Evolutionary conservation across 1,284 basidiomycete species (phyloP).

Genomic region (Psilocybe mexicana): DNA sequence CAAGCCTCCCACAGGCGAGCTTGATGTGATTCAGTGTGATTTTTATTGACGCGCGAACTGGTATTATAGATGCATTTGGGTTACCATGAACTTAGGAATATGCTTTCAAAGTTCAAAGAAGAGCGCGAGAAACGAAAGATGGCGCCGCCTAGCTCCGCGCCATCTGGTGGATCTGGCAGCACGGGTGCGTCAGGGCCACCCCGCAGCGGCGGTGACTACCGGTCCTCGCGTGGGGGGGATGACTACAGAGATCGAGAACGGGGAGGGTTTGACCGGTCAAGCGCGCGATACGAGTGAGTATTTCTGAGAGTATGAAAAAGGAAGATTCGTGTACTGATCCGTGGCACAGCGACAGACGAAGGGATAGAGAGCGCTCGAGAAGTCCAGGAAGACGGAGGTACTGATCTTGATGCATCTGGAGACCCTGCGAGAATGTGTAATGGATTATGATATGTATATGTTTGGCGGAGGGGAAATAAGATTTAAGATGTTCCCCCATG

Average conservation of each 20-base stretch:
- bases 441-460: background rate
- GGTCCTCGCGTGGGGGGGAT: conserved; percentile 30
- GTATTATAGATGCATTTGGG: conserved; percentile 90
- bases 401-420: conserved; percentile 34
- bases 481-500: conserved; percentile 15
- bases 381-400: conserved; percentile 75
- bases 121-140: conserved; percentile 83
- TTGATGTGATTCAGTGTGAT: conserved; percentile 2
- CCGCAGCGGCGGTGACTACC: conserved; percentile 45
- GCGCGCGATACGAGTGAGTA: conserved; percentile 76
- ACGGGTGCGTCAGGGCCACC: conserved; percentile 29
- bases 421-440: background rate
- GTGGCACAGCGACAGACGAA: conserved; percentile 55
- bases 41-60: conserved; percentile 19
- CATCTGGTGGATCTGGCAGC: conserved; percentile 40
- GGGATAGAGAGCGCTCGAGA: conserved; percentile 76
- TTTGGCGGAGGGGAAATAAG: conserved; percentile 1
- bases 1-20: conserved; percentile 1
- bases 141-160: conserved; percentile 46
- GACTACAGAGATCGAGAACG: conserved; percentile 61
- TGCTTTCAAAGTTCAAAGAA: conserved; percentile 86
- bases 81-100: conserved; percentile 95
- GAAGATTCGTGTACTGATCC: conserved; percentile 25
- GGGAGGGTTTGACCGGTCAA: conserved; percentile 61
- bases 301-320: conserved; percentile 15